Evolutionary conservation across 2,329 filamentous ascomycete genomes (phyloP).

Genomic region (Fusarium newnesense): DNA sequence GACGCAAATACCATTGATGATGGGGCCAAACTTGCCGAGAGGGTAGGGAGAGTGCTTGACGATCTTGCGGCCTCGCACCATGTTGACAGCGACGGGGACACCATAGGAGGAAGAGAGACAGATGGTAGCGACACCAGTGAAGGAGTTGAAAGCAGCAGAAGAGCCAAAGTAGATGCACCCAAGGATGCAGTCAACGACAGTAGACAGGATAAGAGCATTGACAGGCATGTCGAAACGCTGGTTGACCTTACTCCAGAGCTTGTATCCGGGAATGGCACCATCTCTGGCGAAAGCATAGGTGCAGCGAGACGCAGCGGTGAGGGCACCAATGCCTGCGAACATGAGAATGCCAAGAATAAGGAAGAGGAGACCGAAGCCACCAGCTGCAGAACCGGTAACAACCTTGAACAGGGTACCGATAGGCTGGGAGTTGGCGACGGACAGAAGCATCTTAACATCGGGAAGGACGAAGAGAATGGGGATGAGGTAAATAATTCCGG

Average conservation of each 20-base stretch:
- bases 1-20: conserved; percentile 75
- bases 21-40: conserved; percentile 73
- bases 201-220: conserved; percentile 74
- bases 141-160: conserved; percentile 80
- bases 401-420: conserved; percentile 81
- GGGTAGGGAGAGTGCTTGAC: conserved; percentile 75
- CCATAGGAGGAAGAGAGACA: conserved; percentile 81
- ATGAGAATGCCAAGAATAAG: conserved; percentile 80
- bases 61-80: conserved; percentile 72
- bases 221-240: conserved; percentile 75
- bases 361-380: conserved; percentile 80
- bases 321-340: conserved; percentile 78
- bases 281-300: conserved; percentile 82
- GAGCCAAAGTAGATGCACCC: conserved; percentile 85
- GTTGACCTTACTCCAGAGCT: conserved; percentile 74
- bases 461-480: conserved; percentile 82
- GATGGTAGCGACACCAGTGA: conserved; percentile 83
- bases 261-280: conserved; percentile 76
- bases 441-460: conserved; percentile 70
- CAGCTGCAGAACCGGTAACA: conserved; percentile 76
- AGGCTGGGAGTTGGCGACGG: conserved; percentile 77
- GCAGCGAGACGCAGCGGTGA: conserved; percentile 79
- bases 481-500: conserved; percentile 72
- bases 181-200: conserved; percentile 74
- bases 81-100: conserved; percentile 77